Evolutionary conservation across 2,329 filamentous ascomycete species (phyloP).

Genomic region (Scorias spongiosa): DNA sequence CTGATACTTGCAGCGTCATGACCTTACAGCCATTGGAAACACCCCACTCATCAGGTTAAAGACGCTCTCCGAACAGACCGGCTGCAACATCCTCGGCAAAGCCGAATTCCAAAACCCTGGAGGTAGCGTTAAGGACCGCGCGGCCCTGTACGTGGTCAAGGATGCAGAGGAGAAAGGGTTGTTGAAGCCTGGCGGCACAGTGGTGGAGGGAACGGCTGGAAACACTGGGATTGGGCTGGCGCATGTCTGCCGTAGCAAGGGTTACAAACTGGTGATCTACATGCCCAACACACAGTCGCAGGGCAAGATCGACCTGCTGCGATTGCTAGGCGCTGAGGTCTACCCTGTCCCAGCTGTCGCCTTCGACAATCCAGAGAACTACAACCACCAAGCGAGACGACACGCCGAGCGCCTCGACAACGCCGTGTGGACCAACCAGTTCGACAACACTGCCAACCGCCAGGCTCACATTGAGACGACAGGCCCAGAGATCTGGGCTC

Average conservation of each 20-base stretch:
- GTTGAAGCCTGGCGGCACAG: conserved; percentile 72
- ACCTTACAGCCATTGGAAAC: conserved; percentile 71
- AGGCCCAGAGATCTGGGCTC: conserved; percentile 90
- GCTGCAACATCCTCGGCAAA: conserved; percentile 89
- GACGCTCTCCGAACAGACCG: conserved; percentile 73
- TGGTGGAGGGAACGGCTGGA: conserved; percentile 91
- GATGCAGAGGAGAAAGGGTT: conserved; percentile 83
- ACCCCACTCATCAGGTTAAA: conserved; percentile 88
- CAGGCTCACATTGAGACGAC: conserved; percentile 93
- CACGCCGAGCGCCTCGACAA: conserved; percentile 79
- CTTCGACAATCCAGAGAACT: conserved; percentile 90
- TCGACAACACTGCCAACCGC: conserved; percentile 90
- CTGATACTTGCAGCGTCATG: conserved; percentile 7
- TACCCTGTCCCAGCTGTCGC: conserved; percentile 91
- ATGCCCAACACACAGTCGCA: conserved; percentile 99
- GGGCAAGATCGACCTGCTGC: conserved; percentile 87
- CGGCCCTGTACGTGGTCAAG: conserved; percentile 82
- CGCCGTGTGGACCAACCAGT: conserved; percentile 97
- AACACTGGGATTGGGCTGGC: conserved; percentile 97
- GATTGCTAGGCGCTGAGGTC: conserved; percentile 84
- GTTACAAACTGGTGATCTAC: conserved; percentile 95
- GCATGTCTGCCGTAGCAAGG: conserved; percentile 82
- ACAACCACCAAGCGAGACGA: conserved; percentile 86
- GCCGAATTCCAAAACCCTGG: conserved; percentile 98
- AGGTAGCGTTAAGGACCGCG: conserved; percentile 89